phyloP scores from a whole-genome alignment of 2,329 filamentous ascomycete genomes.

The Pseudogymnoascus sp. region DNA sequence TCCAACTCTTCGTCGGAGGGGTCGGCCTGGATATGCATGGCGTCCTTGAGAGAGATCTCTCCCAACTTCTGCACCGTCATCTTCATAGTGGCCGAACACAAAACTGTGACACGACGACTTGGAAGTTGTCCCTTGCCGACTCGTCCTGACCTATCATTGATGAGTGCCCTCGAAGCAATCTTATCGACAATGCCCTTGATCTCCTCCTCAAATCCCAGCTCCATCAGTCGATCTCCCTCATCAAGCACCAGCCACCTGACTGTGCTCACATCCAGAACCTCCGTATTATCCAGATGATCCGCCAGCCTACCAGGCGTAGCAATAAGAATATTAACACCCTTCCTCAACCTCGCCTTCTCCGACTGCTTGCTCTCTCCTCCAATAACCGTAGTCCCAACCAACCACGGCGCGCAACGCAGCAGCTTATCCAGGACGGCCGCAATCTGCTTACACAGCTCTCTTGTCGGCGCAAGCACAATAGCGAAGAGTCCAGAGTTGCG shows the following conservation, averaged over 20 bases:
- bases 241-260: constrained; percentile 93
- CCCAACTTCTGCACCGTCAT: constrained; percentile 92
- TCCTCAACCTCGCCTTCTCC: constrained; percentile 87
- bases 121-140: constrained; percentile 55
- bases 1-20: constrained; percentile 42
- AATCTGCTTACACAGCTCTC: constrained; percentile 92
- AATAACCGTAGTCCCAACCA: constrained; percentile 79
- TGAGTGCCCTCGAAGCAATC: constrained; percentile 57
- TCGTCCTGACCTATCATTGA: constrained; percentile 51
- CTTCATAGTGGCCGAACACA: constrained; percentile 97
- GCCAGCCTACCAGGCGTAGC: constrained; percentile 86
- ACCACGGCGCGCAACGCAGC: constrained; percentile 83
- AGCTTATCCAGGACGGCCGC: constrained; percentile 77
- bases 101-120: constrained; percentile 69
- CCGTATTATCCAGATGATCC: constrained; percentile 88
- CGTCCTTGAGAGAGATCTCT: constrained; percentile 90
- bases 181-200: constrained; percentile 78
- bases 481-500: constrained; percentile 87
- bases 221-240: constrained; percentile 97
- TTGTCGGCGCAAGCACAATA: constrained; percentile 85
- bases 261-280: constrained; percentile 77
- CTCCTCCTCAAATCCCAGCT: constrained; percentile 92
- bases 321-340: constrained; percentile 91
- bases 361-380: constrained; percentile 63
- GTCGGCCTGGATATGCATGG: constrained; percentile 73